Base-by-base conservation (phyloP, 1,139 yeast genomes). In the Debaryomycetaceae sp. region DNA sequence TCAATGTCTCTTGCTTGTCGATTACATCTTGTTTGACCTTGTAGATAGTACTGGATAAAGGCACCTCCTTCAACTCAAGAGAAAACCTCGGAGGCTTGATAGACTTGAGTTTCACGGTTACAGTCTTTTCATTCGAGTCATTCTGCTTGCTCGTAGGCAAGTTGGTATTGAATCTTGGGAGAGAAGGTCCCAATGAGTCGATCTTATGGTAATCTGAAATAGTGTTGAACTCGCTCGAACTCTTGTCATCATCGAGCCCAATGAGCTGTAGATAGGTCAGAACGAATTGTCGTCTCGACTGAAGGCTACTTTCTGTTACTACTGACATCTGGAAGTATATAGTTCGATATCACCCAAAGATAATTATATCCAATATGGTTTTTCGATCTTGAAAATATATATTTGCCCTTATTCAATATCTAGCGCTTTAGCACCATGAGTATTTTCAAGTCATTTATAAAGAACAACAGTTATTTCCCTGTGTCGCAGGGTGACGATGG, bases 41-140 rank as follows among this genome's bases (percentile, higher is more conserved):
- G 50, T 62, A 68, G n/a, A 74, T 60, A 6, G 72, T 64, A 36
- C 56, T 55, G 9, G 66, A 52, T 6, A 49, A 50, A 0, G 66
- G 49, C 5, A 70, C 59, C 37, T 48, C 50, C 1, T 46, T 47
- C 47, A 72, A 54, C 39, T 52, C 63, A 4, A 62, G 49, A 24
- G 57, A 55, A 53, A 74, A 72, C 53, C 68, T 72, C 1, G 79
- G 79, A 0, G 78, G 78, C 46, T 68, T 70, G 43, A 74, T 72
- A 24, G 77, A 71, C 54, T 72, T 72, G 54, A 73, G 62, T 2
- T 60, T 54, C 23, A 72, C 50, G 2, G 46, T 30, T 11, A 40
- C 27, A 13, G 47, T 39, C 6, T 41, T 44, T 5, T 40, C 38
- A 3, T 14, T 31, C 6, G 24, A 27, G 24, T 37, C 47, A 20